Percentiles rank a stretch among this genome's conserved stretches.
Conservation (phyloP, 768 basidiomycete species). For the Naematelia aurantialba region DNA sequence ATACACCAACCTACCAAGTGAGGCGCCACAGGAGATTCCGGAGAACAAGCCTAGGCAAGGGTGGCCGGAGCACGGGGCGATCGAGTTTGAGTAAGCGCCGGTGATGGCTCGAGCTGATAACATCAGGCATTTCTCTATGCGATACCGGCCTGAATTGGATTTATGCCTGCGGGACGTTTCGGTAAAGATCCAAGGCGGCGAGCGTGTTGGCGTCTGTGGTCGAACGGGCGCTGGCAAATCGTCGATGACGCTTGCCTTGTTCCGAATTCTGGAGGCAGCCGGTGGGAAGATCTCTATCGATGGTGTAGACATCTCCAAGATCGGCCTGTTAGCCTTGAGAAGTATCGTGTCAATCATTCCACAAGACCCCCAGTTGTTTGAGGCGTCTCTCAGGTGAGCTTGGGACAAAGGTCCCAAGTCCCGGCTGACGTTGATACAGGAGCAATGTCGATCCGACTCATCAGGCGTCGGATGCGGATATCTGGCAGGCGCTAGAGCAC, state of each 20-base stretch:
- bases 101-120: background rate
- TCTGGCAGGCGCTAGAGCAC: constrained; percentile 82
- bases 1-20: constrained; percentile 41
- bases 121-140: constrained; percentile 43
- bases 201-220: constrained; percentile 48
- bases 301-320: constrained; percentile 67
- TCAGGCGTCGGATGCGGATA: constrained; percentile 67
- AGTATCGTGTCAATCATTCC: constrained; percentile 73
- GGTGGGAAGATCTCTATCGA: constrained; percentile 75
- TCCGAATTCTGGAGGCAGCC: constrained; percentile 60
- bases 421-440: constrained; percentile 72
- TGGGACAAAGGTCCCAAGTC: constrained; percentile 18
- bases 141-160: constrained; percentile 49
- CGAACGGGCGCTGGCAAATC: constrained; percentile 50
- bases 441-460: constrained; percentile 86
- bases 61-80: constrained; percentile 43
- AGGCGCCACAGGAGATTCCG: constrained; percentile 45
- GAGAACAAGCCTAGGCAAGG: constrained; percentile 37
- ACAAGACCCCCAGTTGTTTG: constrained; percentile 58
- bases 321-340: constrained; percentile 45
- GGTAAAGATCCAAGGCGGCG: constrained; percentile 47
- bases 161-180: constrained; percentile 46
- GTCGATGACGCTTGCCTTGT: constrained; percentile 48
- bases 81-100: constrained; percentile 44
- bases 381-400: constrained; percentile 42